phyloP scores from a whole-genome alignment of 1,284 basidiomycete genomes.

The Singerocomus rubriflavus region DNA sequence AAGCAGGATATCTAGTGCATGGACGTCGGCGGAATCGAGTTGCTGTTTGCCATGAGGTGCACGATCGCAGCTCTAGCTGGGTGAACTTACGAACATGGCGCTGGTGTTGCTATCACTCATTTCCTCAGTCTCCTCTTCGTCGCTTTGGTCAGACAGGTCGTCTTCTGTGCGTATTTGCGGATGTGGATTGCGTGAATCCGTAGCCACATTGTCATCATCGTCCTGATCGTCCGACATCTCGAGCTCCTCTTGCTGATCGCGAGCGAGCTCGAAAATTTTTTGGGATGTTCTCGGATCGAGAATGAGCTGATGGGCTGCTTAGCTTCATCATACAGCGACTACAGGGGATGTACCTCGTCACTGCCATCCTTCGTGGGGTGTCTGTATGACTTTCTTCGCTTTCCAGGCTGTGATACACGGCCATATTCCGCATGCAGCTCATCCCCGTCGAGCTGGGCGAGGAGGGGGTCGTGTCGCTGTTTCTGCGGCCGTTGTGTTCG shows the following conservation, averaged over 20 bases:
- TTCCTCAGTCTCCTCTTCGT: conserved; percentile 45
- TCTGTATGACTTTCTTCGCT: conserved; percentile 58
- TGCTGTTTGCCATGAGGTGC: conserved; percentile 50
- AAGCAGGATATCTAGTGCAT: conserved; percentile 77
- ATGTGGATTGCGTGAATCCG: conserved; percentile 43
- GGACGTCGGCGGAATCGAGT: conserved; percentile 86
- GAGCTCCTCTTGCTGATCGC: conserved; percentile 91
- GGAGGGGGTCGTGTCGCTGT: conserved; percentile 80
- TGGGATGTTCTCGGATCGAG: conserved; percentile 85
- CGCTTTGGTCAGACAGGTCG: conserved; percentile 50
- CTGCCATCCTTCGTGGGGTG: conserved; percentile 44
- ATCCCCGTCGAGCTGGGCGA: conserved; percentile 77
- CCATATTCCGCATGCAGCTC: conserved; percentile 75
- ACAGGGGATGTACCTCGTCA: conserved; percentile 47
- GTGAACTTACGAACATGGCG: conserved; percentile 56
- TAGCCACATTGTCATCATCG: conserved; percentile 33
- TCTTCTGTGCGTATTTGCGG: conserved; percentile 28
- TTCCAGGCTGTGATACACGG: conserved; percentile 68
- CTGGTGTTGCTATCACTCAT: conserved; percentile 51
- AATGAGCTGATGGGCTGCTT: conserved; percentile 50
- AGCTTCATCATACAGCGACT: neutral
- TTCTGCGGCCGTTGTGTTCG: conserved; percentile 54
- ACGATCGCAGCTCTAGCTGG: conserved; percentile 1
- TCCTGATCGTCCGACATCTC: conserved; percentile 50
- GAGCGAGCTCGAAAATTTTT: conserved; percentile 90